Evolutionary conservation across 305 asterid genomes (phyloP).

Genomic region (Rubia balearica): DNA sequence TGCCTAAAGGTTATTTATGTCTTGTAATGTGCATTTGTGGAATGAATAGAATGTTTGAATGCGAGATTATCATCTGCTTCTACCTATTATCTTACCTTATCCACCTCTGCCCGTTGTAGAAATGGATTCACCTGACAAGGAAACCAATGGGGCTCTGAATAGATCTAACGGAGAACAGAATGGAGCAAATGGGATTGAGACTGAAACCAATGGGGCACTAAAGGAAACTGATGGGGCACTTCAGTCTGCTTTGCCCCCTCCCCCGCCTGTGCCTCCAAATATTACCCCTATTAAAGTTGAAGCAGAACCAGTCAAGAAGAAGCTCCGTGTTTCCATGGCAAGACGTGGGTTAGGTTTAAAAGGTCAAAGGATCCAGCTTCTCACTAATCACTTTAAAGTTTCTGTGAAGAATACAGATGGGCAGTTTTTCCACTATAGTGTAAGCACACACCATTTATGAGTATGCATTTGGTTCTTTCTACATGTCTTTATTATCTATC

Average conservation of each 20-base stretch:
- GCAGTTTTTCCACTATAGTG: too few species aligned
- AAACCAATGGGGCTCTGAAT: background rate
- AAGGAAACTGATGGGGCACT: background rate
- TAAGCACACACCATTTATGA: too few species aligned
- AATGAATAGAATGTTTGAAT: too few species aligned
- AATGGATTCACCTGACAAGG: background rate
- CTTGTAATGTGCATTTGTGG: too few species aligned
- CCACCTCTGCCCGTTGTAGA: background rate
- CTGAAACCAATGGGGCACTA: background rate
- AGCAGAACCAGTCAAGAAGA: background rate
- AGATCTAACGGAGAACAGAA: background rate
- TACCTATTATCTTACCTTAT: background rate
- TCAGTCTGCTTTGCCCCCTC: background rate
- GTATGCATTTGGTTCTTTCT: too few species aligned
- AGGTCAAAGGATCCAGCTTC: too few species aligned
- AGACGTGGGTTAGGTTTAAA: too few species aligned
- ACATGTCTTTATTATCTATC: too few species aligned
- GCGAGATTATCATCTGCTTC: too few species aligned
- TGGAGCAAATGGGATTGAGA: background rate
- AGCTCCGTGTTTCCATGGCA: background rate
- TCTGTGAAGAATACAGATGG: too few species aligned
- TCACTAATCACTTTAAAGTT: too few species aligned
- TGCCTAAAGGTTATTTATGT: too few species aligned
- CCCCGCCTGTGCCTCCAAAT: background rate
- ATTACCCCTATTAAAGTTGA: background rate